Percentiles rank a stretch among this genome's conserved stretches.
Conservation (phyloP, 1,139 yeast genomes). For the Zygosaccharomyces pseudobailii region DNA sequence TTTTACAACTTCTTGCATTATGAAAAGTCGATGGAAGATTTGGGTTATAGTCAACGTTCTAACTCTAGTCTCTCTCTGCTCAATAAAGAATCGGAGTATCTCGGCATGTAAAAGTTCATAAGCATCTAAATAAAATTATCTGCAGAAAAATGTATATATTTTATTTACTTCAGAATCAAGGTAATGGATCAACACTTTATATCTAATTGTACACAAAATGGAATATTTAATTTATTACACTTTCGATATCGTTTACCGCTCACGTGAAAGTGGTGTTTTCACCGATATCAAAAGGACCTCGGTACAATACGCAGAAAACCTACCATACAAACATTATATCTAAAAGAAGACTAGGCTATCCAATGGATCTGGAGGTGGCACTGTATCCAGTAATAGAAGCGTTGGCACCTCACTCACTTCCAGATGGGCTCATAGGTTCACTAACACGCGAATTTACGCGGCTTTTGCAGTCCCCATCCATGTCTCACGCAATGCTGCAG, state of each 20-base stretch:
- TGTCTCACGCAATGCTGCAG: constrained; percentile 9
- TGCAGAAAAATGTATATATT: background rate
- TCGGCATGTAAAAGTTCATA: constrained; percentile 8
- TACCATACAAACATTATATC: constrained; percentile 1
- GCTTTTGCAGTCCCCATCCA: constrained; percentile 13
- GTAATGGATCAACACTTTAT: background rate
- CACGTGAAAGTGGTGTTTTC: background rate
- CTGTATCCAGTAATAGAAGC: constrained; percentile 15
- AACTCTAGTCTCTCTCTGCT: constrained; percentile 25
- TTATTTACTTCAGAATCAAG: background rate
- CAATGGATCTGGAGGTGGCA: constrained; percentile 17
- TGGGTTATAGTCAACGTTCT: constrained; percentile 48
- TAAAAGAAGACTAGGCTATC: background rate
- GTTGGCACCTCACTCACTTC: constrained; percentile 14
- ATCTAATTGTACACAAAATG: background rate
- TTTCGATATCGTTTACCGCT: background rate
- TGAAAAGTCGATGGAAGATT: constrained; percentile 44
- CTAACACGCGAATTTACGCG: constrained; percentile 14
- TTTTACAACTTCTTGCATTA: constrained; percentile 67
- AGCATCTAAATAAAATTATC: background rate
- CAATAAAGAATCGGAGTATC: constrained; percentile 20
- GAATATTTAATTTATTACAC: background rate
- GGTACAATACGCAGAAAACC: background rate
- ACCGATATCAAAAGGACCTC: background rate
- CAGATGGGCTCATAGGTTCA: constrained; percentile 10